Evolutionary conservation across 306 rosid species (phyloP).

Genomic region (Rosa rugosa): DNA sequence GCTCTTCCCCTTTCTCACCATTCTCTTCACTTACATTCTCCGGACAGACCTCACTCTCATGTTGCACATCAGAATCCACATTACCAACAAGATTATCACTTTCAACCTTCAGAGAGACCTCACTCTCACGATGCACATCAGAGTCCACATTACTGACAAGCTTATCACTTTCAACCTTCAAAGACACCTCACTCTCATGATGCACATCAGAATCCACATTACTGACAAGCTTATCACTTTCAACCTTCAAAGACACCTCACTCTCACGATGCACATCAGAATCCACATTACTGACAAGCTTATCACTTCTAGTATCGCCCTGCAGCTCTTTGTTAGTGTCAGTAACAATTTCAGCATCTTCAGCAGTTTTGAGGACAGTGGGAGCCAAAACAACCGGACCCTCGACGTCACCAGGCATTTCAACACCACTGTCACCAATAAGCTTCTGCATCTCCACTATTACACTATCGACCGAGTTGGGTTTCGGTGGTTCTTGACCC

Average conservation of each 20-base stretch:
- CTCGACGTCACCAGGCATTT: neutral
- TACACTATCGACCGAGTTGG: conserved; percentile 10
- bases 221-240: neutral
- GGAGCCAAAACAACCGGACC: conserved; percentile 12
- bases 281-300: neutral
- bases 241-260: conserved; percentile 13
- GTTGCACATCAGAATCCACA: neutral
- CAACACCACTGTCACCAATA: conserved; percentile 10
- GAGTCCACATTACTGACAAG: neutral
- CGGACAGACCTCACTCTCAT: conserved; percentile 18
- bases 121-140: conserved; percentile 4
- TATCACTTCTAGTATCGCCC: neutral
- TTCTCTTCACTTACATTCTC: conserved; percentile 8
- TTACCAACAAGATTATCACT: neutral
- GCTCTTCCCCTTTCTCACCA: conserved; percentile 7
- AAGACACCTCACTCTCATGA: conserved; percentile 10
- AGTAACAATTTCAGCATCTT: neutral
- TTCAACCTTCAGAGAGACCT: conserved; percentile 16
- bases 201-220: neutral
- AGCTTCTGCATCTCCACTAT: conserved; percentile 18
- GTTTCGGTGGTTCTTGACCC: conserved; percentile 6
- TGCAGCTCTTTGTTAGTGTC: neutral
- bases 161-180: conserved; percentile 10
- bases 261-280: conserved; percentile 2
- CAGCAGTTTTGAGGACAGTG: neutral